A percentile compares a stretch with the other conserved stretches of the same genome.
Conservation (phyloP, 108 stramenopile genomes). For the Fragilaria crotonensis region DNA sequence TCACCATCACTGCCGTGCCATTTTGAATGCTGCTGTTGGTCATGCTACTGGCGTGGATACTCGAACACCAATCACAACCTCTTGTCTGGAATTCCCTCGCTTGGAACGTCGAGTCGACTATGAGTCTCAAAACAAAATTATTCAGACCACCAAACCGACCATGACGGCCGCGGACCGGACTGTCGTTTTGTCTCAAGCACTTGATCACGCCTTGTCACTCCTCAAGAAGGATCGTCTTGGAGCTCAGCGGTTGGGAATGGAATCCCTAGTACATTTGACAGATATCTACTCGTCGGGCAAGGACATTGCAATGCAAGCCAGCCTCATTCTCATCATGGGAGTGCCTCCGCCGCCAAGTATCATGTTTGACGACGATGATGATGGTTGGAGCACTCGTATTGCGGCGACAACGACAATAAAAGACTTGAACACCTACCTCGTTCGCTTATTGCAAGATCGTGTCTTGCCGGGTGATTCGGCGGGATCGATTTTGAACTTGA, state of each 20-base stretch:
- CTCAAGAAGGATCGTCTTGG: constrained; percentile 56
- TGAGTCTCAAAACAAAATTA: no score
- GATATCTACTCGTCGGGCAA: constrained; percentile 23
- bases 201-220: constrained; percentile 37
- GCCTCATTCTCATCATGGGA: no score
- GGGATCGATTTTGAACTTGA: neutral
- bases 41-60: constrained; percentile 20
- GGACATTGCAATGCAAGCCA: constrained; percentile 12
- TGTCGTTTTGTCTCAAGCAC: constrained; percentile 2
- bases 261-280: constrained; percentile 52
- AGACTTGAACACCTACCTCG: neutral
- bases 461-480: constrained; percentile 2
- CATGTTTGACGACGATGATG: neutral
- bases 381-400: no score
- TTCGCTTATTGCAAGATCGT: constrained; percentile 7
- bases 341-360: no score
- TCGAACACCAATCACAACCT: constrained; percentile 11
- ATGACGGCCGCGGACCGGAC: constrained; percentile 2
- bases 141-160: neutral
- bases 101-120: constrained; percentile 4
- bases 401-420: neutral
- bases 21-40: constrained; percentile 32
- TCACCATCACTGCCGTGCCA: constrained; percentile 30
- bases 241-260: constrained; percentile 50
- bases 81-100: constrained; percentile 21